Evolutionary conservation across 768 basidiomycete species (phyloP).

Genomic region (Boletus pseudo-olivaceus): DNA sequence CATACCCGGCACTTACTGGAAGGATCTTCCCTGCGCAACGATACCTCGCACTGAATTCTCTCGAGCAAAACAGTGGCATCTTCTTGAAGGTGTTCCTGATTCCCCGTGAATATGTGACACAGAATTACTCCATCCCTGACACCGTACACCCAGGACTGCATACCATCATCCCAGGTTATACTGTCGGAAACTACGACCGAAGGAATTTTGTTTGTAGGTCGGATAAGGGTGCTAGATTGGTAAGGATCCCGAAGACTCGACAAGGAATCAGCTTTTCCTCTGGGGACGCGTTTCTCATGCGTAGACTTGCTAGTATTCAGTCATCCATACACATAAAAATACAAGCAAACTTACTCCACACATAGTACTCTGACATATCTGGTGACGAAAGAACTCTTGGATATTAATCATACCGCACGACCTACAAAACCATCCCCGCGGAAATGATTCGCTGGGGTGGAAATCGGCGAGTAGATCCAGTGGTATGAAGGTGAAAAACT

Average conservation of each 20-base stretch:
- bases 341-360: slow-evolving; percentile 36
- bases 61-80: slow-evolving; percentile 37
- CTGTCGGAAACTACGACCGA: slow-evolving; percentile 10
- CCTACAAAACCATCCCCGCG: slow-evolving; percentile 47
- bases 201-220: slow-evolving; percentile 19
- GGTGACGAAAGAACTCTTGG: slow-evolving; percentile 43
- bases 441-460: slow-evolving; percentile 34
- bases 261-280: slow-evolving; percentile 21
- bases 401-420: slow-evolving; percentile 48
- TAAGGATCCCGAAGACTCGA: slow-evolving; percentile 21
- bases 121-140: slow-evolving; percentile 24
- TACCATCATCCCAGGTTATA: slow-evolving; percentile 29
- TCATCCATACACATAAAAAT: not conserved
- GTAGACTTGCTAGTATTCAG: slow-evolving; percentile 16
- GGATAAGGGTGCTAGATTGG: slow-evolving; percentile 10
- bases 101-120: slow-evolving; percentile 50
- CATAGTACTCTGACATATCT: slow-evolving; percentile 39
- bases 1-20: slow-evolving; percentile 17
- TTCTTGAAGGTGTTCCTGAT: slow-evolving; percentile 38
- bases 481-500: slow-evolving; percentile 28
- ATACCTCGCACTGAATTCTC: slow-evolving; percentile 36
- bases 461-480: slow-evolving; percentile 31
- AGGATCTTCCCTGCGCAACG: slow-evolving; percentile 18
- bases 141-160: slow-evolving; percentile 27
- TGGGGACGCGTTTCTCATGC: not conserved